Conservation (phyloP, 2,329 filamentous ascomycete species). For the Cladosporium sp. region DNA sequence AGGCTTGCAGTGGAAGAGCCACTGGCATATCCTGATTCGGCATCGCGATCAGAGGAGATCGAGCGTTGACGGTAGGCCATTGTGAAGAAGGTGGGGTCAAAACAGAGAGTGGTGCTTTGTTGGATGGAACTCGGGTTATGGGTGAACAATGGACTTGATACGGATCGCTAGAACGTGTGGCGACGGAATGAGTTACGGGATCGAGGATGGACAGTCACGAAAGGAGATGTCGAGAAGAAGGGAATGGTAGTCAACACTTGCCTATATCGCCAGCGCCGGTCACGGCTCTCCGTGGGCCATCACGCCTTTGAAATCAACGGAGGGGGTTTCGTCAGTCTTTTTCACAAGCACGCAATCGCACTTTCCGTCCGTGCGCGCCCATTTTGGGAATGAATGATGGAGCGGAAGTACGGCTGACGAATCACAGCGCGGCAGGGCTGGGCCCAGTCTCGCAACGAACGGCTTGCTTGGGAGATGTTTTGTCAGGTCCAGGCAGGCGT, state of each 20-base stretch:
- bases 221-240: conserved; percentile 12
- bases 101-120: neutral
- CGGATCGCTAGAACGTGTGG: neutral
- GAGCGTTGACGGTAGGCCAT: conserved; percentile 25
- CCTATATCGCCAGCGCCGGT: conserved; percentile 20
- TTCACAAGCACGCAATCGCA: conserved; percentile 11
- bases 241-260: conserved; percentile 11
- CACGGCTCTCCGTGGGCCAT: conserved; percentile 12
- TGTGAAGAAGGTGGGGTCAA: conserved; percentile 11
- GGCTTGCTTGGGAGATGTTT: conserved; percentile 6
- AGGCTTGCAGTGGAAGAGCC: conserved; percentile 61
- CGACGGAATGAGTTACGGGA: neutral
- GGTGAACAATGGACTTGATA: neutral
- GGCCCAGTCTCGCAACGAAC: conserved; percentile 8
- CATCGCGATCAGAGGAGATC: conserved; percentile 36
- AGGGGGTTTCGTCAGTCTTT: conserved; percentile 9
- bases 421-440: neutral
- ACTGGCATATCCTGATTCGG: conserved; percentile 81
- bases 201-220: conserved; percentile 5
- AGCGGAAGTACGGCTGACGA: conserved; percentile 2
- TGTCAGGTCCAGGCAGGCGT: neutral
- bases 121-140: neutral
- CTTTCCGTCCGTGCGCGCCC: neutral
- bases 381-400: neutral
- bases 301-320: conserved; percentile 19